phyloP scores from a whole-genome alignment of 345 rosid genomes.

The Streptanthus diversifolius region DNA sequence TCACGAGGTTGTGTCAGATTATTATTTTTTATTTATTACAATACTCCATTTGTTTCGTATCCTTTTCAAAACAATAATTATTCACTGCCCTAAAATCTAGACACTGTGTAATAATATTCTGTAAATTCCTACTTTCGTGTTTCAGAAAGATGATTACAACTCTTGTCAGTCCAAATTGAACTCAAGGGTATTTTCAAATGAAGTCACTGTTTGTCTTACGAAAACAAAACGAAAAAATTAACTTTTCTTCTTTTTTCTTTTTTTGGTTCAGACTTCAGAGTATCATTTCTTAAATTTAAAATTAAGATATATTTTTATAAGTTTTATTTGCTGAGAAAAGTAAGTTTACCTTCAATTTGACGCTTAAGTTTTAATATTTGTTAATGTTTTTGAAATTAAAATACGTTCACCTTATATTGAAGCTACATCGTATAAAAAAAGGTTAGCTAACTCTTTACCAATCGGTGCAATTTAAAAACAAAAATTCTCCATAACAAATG shows the following conservation, averaged over 20 bases:
- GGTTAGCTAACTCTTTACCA: constrained; percentile 20
- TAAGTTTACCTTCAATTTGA: constrained; percentile 15
- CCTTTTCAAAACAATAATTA: constrained; percentile 32
- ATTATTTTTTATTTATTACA: constrained; percentile 4
- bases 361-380: background rate
- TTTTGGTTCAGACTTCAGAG: background rate
- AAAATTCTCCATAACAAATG: constrained; percentile 23
- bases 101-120: constrained; percentile 22
- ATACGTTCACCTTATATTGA: constrained; percentile 14
- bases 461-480: constrained; percentile 31
- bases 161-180: constrained; percentile 31
- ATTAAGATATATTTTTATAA: background rate
- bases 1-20: constrained; percentile 93
- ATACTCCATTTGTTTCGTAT: constrained; percentile 13
- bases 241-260: background rate
- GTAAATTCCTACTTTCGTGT: constrained; percentile 22
- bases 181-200: constrained; percentile 21
- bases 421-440: constrained; percentile 35
- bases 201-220: constrained; percentile 22
- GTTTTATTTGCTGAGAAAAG: background rate
- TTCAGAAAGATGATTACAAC: constrained; percentile 31
- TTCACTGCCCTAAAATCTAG: constrained; percentile 35
- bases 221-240: background rate
- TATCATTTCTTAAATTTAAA: background rate
- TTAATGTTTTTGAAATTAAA: background rate